Evolutionary conservation across 108 stramenopile species (phyloP).

Genomic region (Craspedostauros australis): DNA sequence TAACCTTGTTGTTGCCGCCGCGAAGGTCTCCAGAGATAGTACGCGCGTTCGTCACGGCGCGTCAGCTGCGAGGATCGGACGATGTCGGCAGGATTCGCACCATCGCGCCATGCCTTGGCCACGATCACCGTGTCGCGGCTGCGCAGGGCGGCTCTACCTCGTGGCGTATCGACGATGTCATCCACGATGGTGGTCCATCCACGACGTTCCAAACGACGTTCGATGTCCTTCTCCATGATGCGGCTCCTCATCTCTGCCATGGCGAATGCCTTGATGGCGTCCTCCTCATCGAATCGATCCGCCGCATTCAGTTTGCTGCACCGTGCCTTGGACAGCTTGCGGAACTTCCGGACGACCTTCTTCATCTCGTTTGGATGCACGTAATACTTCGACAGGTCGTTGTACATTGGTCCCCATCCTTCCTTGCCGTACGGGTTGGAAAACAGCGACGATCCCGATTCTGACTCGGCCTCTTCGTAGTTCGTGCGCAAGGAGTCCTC

Average conservation of each 20-base stretch:
- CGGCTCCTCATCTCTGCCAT: constrained; percentile 85
- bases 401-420: constrained; percentile 1
- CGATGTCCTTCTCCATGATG: constrained; percentile 88
- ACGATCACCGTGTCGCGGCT: constrained; percentile 83
- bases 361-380: constrained; percentile 54
- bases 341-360: constrained; percentile 59
- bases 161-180: constrained; percentile 72
- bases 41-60: constrained; percentile 42
- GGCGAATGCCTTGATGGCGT: constrained; percentile 79
- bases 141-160: constrained; percentile 57
- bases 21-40: constrained; percentile 36
- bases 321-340: constrained; percentile 51
- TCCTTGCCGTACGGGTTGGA: constrained; percentile 13
- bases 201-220: constrained; percentile 72
- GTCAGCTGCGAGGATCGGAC: constrained; percentile 64
- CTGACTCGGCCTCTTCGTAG: not conserved
- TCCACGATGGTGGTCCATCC: constrained; percentile 77
- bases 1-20: no score
- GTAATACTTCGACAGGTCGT: constrained; percentile 50
- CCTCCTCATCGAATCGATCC: constrained; percentile 60
- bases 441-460: constrained; percentile 11
- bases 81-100: constrained; percentile 74
- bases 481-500: not conserved
- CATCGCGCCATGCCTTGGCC: constrained; percentile 87
- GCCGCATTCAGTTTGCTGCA: constrained; percentile 26